phyloP scores from a whole-genome alignment of 768 basidiomycete species.

The Leccinellum luteum region DNA sequence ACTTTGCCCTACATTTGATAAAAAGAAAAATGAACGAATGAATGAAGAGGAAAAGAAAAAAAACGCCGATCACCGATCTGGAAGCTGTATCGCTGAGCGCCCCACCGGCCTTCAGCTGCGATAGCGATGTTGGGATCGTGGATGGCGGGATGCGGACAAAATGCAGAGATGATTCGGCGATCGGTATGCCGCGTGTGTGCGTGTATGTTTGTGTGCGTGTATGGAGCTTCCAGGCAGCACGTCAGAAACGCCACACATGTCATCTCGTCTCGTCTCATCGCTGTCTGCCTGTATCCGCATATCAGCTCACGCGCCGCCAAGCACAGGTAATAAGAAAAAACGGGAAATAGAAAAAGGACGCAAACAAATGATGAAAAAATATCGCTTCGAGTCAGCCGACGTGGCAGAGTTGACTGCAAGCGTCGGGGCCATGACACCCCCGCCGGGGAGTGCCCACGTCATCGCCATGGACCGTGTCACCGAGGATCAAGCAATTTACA shows the following conservation, averaged over 20 bases:
- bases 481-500: neutral
- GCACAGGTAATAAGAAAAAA: neutral
- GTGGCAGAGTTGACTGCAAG: neutral
- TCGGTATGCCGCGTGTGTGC: neutral
- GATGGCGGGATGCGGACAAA: neutral
- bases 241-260: neutral
- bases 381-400: neutral
- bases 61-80: neutral
- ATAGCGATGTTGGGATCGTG: neutral
- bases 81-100: neutral
- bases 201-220: neutral
- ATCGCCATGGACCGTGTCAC: neutral
- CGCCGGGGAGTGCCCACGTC: neutral
- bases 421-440: neutral
- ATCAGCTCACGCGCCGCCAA: neutral
- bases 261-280: neutral
- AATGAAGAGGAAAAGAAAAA: neutral
- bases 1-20: neutral
- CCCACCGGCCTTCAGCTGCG: neutral
- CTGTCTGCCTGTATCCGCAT: neutral
- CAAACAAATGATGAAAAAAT: neutral
- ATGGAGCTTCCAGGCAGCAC: neutral
- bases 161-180: neutral
- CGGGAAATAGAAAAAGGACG: neutral
- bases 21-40: neutral